Percentiles rank a stretch among this genome's conserved stretches.
phyloP scores from a whole-genome alignment of 805 yeast species.

The Pichia heedii region DNA sequence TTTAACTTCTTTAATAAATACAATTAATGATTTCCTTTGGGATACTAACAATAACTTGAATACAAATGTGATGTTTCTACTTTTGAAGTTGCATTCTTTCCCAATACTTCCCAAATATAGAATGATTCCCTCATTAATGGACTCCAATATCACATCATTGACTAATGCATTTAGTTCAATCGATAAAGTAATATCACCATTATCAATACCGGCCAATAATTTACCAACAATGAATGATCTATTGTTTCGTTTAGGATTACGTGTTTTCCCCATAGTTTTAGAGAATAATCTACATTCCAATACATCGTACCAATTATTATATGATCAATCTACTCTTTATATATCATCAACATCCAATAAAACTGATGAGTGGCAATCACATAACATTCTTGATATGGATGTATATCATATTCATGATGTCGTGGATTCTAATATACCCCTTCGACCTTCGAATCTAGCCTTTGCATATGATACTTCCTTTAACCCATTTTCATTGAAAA shows the following conservation, averaged over 20 bases:
- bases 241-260: conserved; percentile 25
- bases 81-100: conserved; percentile 29
- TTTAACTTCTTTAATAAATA: conserved; percentile 18
- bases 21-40: conserved; percentile 27
- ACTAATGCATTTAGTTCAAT: background rate
- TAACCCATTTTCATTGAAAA: conserved; percentile 29
- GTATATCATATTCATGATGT: background rate
- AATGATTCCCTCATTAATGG: conserved; percentile 1
- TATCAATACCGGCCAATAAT: background rate
- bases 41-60: conserved; percentile 38
- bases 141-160: conserved; percentile 10
- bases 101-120: background rate
- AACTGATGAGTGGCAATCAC: background rate
- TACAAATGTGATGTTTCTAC: conserved; percentile 35
- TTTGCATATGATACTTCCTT: conserved; percentile 31
- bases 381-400: conserved; percentile 2
- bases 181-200: conserved; percentile 4
- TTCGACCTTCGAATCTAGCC: conserved; percentile 4
- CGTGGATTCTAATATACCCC: background rate
- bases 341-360: background rate
- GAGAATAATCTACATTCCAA: conserved; percentile 21
- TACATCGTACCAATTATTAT: conserved; percentile 23
- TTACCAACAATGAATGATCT: conserved; percentile 17
- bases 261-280: conserved; percentile 32
- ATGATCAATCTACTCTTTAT: conserved; percentile 1